Conservation (phyloP, 345 rosid species). For the Moringa oleifera region DNA sequence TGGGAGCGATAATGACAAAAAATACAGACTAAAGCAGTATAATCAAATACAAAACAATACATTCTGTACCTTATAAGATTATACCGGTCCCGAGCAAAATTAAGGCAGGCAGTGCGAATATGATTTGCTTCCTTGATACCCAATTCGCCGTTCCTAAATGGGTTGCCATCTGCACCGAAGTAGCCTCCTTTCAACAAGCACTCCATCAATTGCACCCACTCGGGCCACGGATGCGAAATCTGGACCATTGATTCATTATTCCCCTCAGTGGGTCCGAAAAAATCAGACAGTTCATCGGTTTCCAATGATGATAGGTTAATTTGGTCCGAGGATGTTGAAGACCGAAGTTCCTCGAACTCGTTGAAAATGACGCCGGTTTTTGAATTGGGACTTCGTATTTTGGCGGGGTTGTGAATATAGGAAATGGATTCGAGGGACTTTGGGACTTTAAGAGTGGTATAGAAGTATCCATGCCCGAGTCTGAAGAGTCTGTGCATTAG, state of each 20-base stretch:
- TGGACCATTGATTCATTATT: conserved; percentile 16
- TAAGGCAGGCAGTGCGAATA: conserved; percentile 76
- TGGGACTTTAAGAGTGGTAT: conserved; percentile 9
- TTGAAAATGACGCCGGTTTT: conserved; percentile 17
- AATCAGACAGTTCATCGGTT: background rate
- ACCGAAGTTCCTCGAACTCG: conserved; percentile 21
- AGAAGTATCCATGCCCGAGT: conserved; percentile 16
- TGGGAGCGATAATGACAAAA: no score
- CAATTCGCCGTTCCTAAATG: conserved; percentile 29
- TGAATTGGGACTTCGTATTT: conserved; percentile 18
- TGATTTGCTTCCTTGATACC: conserved; percentile 46
- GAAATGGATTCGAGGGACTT: conserved; percentile 21
- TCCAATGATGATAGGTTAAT: conserved; percentile 4
- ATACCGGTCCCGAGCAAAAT: conserved; percentile 62
- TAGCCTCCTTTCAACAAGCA: conserved; percentile 51
- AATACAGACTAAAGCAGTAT: conserved; percentile 1
- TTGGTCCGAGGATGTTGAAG: conserved; percentile 22
- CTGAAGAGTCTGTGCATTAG: conserved; percentile 34
- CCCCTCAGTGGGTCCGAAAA: background rate
- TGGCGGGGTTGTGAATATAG: conserved; percentile 20
- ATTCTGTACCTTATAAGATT: conserved; percentile 56
- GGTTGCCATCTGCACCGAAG: conserved; percentile 42
- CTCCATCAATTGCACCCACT: conserved; percentile 72
- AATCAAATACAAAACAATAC: background rate
- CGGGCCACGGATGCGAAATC: conserved; percentile 75